Percentiles rank a stretch among this genome's conserved stretches.
phyloP scores from a whole-genome alignment of 345 rosid genomes.

The Pelargonium nanum region DNA sequence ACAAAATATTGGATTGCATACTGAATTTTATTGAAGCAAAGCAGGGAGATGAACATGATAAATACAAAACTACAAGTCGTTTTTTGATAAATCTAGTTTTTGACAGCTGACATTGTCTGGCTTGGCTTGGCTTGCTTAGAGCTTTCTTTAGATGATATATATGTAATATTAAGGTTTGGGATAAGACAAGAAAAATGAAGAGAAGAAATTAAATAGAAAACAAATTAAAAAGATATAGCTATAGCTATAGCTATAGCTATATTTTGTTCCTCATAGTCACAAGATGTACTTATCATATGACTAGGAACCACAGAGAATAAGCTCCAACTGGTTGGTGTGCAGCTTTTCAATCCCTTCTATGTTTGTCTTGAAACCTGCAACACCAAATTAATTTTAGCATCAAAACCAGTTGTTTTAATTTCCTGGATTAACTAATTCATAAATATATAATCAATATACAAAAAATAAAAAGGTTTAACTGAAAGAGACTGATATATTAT shows the following conservation, averaged over 20 bases:
- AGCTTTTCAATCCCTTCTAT: conserved; percentile 28
- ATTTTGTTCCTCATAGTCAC: neutral
- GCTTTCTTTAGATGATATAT: neutral
- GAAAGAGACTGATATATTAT: no score
- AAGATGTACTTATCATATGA: conserved; percentile 1
- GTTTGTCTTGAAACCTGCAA: conserved; percentile 72
- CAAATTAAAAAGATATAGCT: neutral
- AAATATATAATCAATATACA: no score
- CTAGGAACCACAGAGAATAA: conserved; percentile 18
- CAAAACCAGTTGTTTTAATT: neutral
- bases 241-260: neutral
- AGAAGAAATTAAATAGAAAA: neutral
- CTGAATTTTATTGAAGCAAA: neutral
- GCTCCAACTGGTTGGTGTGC: conserved; percentile 21
- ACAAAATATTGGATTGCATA: no score
- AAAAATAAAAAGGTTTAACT: no score
- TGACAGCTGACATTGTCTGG: neutral
- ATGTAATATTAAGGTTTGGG: neutral
- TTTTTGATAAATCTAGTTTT: no score
- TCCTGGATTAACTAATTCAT: neutral
- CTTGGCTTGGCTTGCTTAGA: neutral
- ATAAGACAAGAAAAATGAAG: neutral
- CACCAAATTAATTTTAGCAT: conserved; percentile 5
- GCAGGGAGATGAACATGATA: neutral
- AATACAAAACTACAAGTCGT: neutral